Conservation (phyloP, 257 asterid species). For the Henckelia pumila region DNA sequence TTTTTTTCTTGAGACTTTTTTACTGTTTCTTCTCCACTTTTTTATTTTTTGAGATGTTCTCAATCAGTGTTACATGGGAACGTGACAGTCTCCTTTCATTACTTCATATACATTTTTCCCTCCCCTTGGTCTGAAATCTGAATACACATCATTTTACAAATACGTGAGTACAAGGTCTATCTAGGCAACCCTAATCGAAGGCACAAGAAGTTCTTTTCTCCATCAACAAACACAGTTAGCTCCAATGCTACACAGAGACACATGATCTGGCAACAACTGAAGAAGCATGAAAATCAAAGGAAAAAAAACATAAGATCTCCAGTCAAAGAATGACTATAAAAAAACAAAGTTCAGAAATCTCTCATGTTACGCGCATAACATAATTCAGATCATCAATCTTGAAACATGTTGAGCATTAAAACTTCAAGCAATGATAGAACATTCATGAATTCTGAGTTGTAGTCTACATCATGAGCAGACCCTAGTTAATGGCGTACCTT, state of each 20-base stretch:
- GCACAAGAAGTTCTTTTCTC: slow-evolving; percentile 52
- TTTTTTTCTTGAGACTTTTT: slow-evolving; percentile 18
- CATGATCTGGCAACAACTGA: slow-evolving; percentile 72
- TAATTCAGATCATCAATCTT: slow-evolving; percentile 5
- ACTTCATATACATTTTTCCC: slow-evolving; percentile 19
- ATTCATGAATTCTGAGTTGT: background rate
- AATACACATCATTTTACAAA: slow-evolving; percentile 23
- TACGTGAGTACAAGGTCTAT: slow-evolving; percentile 34
- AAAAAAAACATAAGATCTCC: slow-evolving; percentile 16
- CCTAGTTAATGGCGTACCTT: background rate
- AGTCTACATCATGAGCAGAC: background rate
- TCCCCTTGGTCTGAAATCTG: background rate
- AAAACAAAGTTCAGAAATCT: slow-evolving; percentile 20
- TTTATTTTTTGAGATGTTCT: slow-evolving; percentile 17
- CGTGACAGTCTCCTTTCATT: slow-evolving; percentile 23
- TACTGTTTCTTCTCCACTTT: slow-evolving; percentile 25
- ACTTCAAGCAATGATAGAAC: slow-evolving; percentile 4
- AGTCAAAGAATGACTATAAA: slow-evolving; percentile 19
- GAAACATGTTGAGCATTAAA: slow-evolving; percentile 3
- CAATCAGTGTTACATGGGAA: slow-evolving; percentile 38
- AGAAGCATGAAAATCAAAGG: slow-evolving; percentile 38
- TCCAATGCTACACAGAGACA: slow-evolving; percentile 48
- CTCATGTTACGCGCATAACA: slow-evolving; percentile 11
- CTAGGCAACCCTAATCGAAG: slow-evolving; percentile 36
- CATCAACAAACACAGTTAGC: slow-evolving; percentile 52